phyloP scores from a whole-genome alignment of 768 basidiomycete species.

The Lentinus tigrinus region DNA sequence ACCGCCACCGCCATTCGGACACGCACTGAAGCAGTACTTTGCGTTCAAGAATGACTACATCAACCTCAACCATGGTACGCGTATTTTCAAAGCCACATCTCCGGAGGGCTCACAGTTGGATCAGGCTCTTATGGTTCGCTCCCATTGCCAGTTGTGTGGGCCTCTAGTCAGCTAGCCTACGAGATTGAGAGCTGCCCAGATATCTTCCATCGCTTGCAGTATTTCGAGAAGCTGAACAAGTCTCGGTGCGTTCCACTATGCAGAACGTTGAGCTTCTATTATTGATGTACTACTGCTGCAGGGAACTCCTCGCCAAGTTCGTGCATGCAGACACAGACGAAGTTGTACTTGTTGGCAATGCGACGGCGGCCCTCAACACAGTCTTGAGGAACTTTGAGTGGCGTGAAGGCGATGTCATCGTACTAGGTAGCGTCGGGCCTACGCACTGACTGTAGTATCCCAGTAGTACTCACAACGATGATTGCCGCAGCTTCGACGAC shows the following conservation, averaged over 20 bases:
- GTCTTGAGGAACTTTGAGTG: slow-evolving; percentile 67
- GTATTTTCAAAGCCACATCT: background rate
- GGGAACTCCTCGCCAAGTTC: slow-evolving; percentile 45
- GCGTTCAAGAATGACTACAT: slow-evolving; percentile 56
- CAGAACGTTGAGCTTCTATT: background rate
- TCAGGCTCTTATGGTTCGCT: slow-evolving; percentile 23
- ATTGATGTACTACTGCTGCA: slow-evolving; percentile 29
- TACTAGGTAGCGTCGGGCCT: slow-evolving; percentile 30
- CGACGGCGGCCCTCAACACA: slow-evolving; percentile 65
- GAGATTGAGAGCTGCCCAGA: slow-evolving; percentile 21
- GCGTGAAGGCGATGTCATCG: slow-evolving; percentile 64
- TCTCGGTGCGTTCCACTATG: slow-evolving; percentile 3
- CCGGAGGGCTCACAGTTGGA: too few relatives aligned
- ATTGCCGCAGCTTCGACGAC: slow-evolving; percentile 32
- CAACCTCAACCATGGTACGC: slow-evolving; percentile 63
- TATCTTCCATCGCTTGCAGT: slow-evolving; percentile 15
- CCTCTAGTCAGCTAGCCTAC: background rate
- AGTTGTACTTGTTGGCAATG: slow-evolving; percentile 56
- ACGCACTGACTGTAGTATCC: too few relatives aligned
- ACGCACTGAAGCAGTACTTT: slow-evolving; percentile 51
- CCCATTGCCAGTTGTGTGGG: slow-evolving; percentile 19
- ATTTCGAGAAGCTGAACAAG: slow-evolving; percentile 9
- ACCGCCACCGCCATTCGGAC: slow-evolving; percentile 52
- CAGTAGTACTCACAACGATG: background rate
- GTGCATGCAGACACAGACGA: slow-evolving; percentile 57